These are phyloP conservation scores for Arachnopeziza araneosa DNA, from an alignment of 2,329 filamentous ascomycete species.

Conservation along the genomic window DNA sequence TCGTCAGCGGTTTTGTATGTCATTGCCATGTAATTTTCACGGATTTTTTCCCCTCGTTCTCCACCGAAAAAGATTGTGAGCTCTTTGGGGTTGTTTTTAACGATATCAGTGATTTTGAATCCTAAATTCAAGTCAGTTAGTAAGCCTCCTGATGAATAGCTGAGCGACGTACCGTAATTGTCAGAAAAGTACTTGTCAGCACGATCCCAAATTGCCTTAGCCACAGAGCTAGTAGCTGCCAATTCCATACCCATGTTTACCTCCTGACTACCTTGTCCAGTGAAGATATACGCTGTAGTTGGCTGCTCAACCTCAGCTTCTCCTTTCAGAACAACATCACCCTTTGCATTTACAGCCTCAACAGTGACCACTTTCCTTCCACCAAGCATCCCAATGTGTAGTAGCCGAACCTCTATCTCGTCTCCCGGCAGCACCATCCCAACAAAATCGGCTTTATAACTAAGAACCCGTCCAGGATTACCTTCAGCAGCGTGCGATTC, in stretches of 20 bases:
- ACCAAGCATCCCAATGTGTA: slow-evolving; percentile 32
- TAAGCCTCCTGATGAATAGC: too few relatives aligned
- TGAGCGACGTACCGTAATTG: slow-evolving; percentile 25
- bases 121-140: slow-evolving; percentile 15
- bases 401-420: slow-evolving; percentile 26
- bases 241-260: slow-evolving; percentile 38
- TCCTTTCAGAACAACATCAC: slow-evolving; percentile 35
- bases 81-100: slow-evolving; percentile 34
- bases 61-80: slow-evolving; percentile 37
- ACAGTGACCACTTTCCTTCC: slow-evolving; percentile 32
- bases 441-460: not conserved
- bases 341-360: slow-evolving; percentile 28
- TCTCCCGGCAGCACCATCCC: slow-evolving; percentile 33
- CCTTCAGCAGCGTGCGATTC: not conserved
- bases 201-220: slow-evolving; percentile 33
- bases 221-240: slow-evolving; percentile 30
- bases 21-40: too few relatives aligned
- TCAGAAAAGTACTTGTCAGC: slow-evolving; percentile 32
- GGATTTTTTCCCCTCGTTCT: too few relatives aligned
- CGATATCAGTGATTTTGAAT: slow-evolving; percentile 32
- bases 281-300: slow-evolving; percentile 35
- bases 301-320: slow-evolving; percentile 29
- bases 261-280: slow-evolving; percentile 37
- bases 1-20: too few relatives aligned
- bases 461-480: too few relatives aligned